Percentiles rank a stretch among this genome's conserved stretches.
phyloP scores from a whole-genome alignment of 768 basidiomycete species.

The Suillus variegatus region DNA sequence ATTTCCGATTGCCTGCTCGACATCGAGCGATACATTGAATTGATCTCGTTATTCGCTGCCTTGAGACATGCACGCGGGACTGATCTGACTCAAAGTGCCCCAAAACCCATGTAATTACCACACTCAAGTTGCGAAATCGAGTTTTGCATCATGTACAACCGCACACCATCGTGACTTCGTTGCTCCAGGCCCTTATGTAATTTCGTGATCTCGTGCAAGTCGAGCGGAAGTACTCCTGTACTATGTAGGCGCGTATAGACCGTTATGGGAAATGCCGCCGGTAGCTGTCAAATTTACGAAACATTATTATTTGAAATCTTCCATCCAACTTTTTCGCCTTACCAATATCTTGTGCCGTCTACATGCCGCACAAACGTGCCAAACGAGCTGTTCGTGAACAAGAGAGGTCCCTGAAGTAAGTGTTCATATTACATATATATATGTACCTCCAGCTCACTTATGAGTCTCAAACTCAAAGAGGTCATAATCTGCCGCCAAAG shows the following conservation, averaged over 20 bases:
- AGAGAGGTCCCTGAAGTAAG: constrained; percentile 44
- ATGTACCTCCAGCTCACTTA: neutral
- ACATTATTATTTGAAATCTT: neutral
- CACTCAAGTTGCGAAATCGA: neutral
- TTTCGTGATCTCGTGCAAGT: neutral
- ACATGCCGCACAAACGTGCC: constrained; percentile 70
- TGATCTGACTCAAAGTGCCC: neutral
- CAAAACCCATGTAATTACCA: neutral
- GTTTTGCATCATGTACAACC: neutral
- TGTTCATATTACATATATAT: constrained; percentile 4
- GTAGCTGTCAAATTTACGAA: neutral
- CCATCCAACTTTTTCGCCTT: neutral
- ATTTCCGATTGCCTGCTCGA: neutral
- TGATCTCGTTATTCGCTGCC: neutral
- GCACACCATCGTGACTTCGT: no score
- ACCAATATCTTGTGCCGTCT: neutral
- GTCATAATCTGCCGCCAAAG: constrained; percentile 50
- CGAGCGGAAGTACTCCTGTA: no score
- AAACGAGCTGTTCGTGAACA: constrained; percentile 52
- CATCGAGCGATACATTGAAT: neutral
- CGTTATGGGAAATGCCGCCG: constrained; percentile 4
- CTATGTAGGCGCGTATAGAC: neutral
- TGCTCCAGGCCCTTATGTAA: no score
- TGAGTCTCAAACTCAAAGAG: constrained; percentile 35
- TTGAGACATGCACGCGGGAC: neutral